Base-by-base conservation (phyloP, 1,139 yeast species). In the Debaryomyces nepalensis region DNA sequence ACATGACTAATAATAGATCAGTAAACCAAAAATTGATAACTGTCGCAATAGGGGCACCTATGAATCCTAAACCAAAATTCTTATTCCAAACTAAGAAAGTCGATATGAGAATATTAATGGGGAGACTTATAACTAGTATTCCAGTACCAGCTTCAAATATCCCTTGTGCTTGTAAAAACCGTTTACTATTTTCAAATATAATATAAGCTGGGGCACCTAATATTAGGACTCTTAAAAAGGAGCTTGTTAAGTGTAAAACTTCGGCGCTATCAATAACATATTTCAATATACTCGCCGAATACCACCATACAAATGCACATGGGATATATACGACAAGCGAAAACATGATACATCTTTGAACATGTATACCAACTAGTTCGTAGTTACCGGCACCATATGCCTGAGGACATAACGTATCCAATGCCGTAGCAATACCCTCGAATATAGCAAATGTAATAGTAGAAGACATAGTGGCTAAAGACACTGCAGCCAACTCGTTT, bases 91-190 rank as follows among this genome's bases (percentile, higher is more conserved):
- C 95, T 29, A 90, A 66, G n/a, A 81, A 57, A 73, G 85, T 88
- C 49, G 91, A 87, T 40, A 86, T 59, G 8, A 81, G 55, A 5
- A 87, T 75, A 61, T 91, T 89, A 20, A 87, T 53, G 0, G 97
- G 97, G 0, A 97, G 93, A 54, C 91, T 81, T 8, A 89, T 64
- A 36, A 87, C 70, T 31, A 90, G 65, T 5, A 89, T 85, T 23
- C 87, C 82, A 1, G 96, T 86, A 4, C 95, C 87, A 0, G 97
- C 97, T 54, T 87, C 95, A 68, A 88, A 90, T 19, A 89, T 87
- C 5, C 96, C 96, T 62, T 91, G 97, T 0, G 96, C 91, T 64
- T 90, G 97, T 45, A 91, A 64, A 56, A 81, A 90, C 48, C 96
- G 75, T 59, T 90, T 90, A 21, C 87, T 79, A 51, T 83, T 81